Evolutionary conservation across 2,329 filamentous ascomycete genomes (phyloP).

Genomic region (Xylaria sp.): DNA sequence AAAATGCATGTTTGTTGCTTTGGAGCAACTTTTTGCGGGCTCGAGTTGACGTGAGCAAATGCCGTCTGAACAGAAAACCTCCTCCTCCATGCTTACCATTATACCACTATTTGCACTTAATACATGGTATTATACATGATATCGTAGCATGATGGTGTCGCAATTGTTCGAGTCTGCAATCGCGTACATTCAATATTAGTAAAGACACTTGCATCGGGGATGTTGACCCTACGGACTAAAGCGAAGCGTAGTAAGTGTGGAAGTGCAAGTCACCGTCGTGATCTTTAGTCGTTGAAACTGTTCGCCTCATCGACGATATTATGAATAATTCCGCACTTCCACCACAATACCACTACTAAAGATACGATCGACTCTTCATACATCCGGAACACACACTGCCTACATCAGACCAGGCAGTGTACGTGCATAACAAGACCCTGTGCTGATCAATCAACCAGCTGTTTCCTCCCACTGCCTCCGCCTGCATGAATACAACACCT

Average conservation of each 20-base stretch:
- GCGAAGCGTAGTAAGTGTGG: not conserved
- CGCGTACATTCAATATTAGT: not conserved
- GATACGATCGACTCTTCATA: not conserved
- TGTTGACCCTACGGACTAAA: not conserved
- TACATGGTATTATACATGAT: too few relatives aligned
- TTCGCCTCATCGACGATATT: not conserved
- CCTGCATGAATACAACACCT: not conserved
- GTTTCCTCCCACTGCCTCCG: conserved; percentile 1
- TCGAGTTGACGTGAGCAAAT: not conserved
- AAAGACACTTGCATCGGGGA: not conserved
- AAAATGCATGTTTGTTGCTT: not conserved
- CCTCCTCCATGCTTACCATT: too few relatives aligned
- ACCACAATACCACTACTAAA: not conserved
- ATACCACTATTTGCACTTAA: too few relatives aligned
- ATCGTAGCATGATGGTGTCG: too few relatives aligned
- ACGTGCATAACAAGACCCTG: not conserved
- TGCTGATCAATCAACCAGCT: conserved; percentile 1
- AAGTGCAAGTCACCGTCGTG: not conserved
- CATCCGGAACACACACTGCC: not conserved
- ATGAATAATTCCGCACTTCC: too few relatives aligned
- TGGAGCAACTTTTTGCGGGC: too few relatives aligned
- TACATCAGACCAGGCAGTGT: not conserved
- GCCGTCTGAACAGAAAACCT: too few relatives aligned
- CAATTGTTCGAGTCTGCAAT: not conserved
- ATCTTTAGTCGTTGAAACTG: not conserved